Conservation (phyloP, 495 filamentous ascomycete species). For the Penicillium maclennaniae region DNA sequence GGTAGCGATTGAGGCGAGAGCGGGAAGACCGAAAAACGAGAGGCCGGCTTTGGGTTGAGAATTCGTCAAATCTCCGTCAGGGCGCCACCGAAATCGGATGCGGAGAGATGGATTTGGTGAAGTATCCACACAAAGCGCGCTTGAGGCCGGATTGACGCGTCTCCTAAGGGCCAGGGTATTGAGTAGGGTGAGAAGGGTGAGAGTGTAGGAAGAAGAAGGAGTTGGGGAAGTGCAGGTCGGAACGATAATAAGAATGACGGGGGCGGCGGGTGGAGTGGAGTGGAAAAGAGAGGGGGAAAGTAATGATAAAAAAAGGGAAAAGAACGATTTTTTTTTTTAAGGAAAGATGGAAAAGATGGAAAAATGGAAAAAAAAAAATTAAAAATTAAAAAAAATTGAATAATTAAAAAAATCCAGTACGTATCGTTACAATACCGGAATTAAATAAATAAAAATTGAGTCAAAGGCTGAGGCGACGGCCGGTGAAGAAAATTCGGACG, state of each 20-base stretch:
- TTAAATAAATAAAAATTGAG: conserved; percentile 18
- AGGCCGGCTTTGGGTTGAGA: conserved; percentile 4
- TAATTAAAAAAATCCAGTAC: conserved; percentile 10
- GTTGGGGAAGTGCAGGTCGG: conserved; percentile 15
- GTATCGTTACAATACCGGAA: conserved; percentile 27
- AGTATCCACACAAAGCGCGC: conserved; percentile 8
- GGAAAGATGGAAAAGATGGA: conserved; percentile 7
- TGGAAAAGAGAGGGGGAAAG: conserved; percentile 23
- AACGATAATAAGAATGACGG: conserved; percentile 35
- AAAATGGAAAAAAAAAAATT: conserved; percentile 6
- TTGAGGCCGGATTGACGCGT: conserved; percentile 22
- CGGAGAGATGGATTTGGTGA: conserved; percentile 10
- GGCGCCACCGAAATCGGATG: conserved; percentile 21
- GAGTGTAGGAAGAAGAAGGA: conserved; percentile 11
- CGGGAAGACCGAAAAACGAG: background rate
- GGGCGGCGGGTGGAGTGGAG: conserved; percentile 27
- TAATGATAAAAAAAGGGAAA: conserved; percentile 16
- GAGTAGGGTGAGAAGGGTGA: background rate
- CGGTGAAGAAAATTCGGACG: conserved; percentile 26
- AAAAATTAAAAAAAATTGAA: conserved; percentile 2
- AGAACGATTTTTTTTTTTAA: too few relatives aligned
- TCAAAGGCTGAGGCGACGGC: conserved; percentile 26
- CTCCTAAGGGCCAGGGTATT: conserved; percentile 2
- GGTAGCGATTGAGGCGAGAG: background rate
- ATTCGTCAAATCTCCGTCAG: conserved; percentile 19